Percentiles rank a stretch among this genome's conserved stretches.
Evolutionary conservation across 192 early-diverging fungal species (phyloP).

Genomic region (Dissophora globulifera): DNA sequence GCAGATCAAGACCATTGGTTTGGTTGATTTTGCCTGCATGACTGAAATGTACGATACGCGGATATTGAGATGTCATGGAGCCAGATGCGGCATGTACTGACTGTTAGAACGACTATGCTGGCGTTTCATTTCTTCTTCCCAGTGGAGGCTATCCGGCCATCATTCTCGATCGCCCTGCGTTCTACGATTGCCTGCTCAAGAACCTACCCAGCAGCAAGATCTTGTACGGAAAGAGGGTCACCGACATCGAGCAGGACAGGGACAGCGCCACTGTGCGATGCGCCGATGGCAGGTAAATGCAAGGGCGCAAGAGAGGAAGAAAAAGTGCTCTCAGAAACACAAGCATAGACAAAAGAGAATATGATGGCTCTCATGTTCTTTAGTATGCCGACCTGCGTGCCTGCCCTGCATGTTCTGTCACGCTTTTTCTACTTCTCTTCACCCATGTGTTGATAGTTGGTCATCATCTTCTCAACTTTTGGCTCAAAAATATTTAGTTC

Average conservation of each 20-base stretch:
- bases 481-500: slow-evolving; percentile 5
- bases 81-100: too few species aligned
- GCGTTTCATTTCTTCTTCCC: neutral
- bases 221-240: slow-evolving; percentile 31
- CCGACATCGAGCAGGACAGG: slow-evolving; percentile 22
- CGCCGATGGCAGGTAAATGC: slow-evolving; percentile 47
- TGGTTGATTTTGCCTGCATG: slow-evolving; percentile 48
- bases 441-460: too few species aligned
- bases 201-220: slow-evolving; percentile 41
- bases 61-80: neutral
- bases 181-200: slow-evolving; percentile 38
- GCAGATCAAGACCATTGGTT: slow-evolving; percentile 20
- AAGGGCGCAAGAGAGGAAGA: too few species aligned
- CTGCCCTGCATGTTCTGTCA: too few species aligned
- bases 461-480: too few species aligned
- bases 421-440: too few species aligned
- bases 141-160: slow-evolving; percentile 46
- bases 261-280: slow-evolving; percentile 36
- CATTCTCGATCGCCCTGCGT: slow-evolving; percentile 52
- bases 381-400: too few species aligned
- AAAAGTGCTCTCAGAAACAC: too few species aligned
- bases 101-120: too few species aligned
- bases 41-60: slow-evolving; percentile 31
- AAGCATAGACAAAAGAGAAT: too few species aligned
- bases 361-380: too few species aligned